These are phyloP conservation scores for Closterium sp. DNA, from an alignment of 139 green algal genomes.

Conservation along the genomic window DNA sequence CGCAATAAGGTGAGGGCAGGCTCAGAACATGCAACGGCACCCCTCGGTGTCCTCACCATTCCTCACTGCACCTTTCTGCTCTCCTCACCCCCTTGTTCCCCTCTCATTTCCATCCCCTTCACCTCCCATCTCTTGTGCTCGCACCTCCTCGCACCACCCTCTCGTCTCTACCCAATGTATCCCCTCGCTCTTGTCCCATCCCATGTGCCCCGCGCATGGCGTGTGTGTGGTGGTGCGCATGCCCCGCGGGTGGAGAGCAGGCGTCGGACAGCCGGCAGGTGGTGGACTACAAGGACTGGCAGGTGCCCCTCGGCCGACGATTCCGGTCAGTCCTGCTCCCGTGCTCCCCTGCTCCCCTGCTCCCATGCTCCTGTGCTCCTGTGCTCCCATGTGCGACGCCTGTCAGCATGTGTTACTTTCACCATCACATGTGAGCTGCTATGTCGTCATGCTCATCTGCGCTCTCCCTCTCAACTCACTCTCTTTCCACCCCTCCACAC, in stretches of 20 bases:
- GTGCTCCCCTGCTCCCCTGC: background rate
- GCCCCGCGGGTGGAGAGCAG: background rate
- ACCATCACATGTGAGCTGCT: background rate
- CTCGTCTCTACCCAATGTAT: no score
- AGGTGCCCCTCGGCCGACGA: slow-evolving; percentile 71
- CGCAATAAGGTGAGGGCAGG: slow-evolving; percentile 43
- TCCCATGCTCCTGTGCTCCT: background rate
- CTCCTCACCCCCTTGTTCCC: background rate
- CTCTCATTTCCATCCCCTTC: background rate
- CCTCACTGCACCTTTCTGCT: background rate
- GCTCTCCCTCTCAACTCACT: background rate
- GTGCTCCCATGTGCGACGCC: background rate
- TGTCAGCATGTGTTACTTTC: background rate
- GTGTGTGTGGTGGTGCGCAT: background rate
- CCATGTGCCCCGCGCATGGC: no score
- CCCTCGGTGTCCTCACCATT: no score
- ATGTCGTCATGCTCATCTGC: background rate
- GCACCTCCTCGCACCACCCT: no score
- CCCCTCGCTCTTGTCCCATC: no score
- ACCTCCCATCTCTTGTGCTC: no score
- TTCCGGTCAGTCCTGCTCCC: slow-evolving; percentile 57
- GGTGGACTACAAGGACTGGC: slow-evolving; percentile 67
- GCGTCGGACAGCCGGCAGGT: slow-evolving; percentile 41
- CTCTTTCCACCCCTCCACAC: no score
- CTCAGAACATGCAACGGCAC: no score